phyloP scores from a whole-genome alignment of 163 green algal genomes.

The Volvox carteri region DNA sequence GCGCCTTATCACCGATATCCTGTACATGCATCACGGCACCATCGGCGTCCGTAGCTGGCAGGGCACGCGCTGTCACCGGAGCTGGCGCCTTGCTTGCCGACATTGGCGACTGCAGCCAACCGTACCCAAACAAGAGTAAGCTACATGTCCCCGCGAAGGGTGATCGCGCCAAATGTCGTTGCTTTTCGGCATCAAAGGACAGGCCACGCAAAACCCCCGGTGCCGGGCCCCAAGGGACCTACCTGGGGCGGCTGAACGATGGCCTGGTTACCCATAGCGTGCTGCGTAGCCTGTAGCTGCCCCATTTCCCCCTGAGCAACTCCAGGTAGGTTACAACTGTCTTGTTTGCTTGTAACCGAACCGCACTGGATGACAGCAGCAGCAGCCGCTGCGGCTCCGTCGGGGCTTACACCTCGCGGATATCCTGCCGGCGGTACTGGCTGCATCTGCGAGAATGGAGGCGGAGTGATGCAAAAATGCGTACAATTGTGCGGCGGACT shows the following conservation, averaged over 20 bases:
- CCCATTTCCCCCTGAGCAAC: conserved; percentile 15
- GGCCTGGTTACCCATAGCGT: not conserved
- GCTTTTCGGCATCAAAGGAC: too few species aligned
- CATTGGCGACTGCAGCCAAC: not conserved
- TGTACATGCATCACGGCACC: not conserved
- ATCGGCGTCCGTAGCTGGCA: not conserved
- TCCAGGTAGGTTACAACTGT: conserved; percentile 1
- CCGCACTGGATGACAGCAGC: conserved; percentile 13
- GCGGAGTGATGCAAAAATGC: not conserved
- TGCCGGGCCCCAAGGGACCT: too few species aligned
- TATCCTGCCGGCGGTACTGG: not conserved
- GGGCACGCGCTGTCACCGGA: not conserved
- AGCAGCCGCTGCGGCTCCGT: not conserved
- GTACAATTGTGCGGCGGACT: too few species aligned
- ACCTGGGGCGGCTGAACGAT: not conserved
- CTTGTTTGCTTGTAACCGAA: conserved; percentile 24
- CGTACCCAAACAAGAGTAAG: too few species aligned
- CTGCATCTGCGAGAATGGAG: not conserved
- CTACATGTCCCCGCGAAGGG: too few species aligned
- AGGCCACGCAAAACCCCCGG: too few species aligned
- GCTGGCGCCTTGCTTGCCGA: conserved; percentile 2
- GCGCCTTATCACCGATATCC: not conserved
- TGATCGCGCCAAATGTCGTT: too few species aligned
- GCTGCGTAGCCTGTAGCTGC: not conserved
- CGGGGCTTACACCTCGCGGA: not conserved